Evolutionary conservation across 345 rosid species (phyloP).

Genomic region (Eucalyptus regnans): DNA sequence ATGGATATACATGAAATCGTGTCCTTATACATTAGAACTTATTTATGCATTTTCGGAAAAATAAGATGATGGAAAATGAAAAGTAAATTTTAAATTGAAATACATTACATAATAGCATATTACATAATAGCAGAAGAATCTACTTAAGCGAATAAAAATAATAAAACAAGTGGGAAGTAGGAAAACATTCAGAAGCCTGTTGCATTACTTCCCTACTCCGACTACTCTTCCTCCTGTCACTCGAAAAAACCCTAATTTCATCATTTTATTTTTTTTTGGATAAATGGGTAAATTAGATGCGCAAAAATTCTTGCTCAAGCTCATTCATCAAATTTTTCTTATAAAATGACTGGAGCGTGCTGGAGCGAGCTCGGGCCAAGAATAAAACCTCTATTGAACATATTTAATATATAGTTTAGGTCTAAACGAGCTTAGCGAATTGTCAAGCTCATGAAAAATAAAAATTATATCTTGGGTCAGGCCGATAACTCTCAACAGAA

Average conservation of each 20-base stretch:
- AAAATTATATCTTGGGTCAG: too few species aligned
- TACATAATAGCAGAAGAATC: neutral
- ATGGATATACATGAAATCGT: neutral
- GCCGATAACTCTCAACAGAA: too few species aligned
- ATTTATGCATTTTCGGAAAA: neutral
- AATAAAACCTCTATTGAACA: neutral
- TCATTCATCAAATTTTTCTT: neutral
- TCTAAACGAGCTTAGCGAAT: too few species aligned
- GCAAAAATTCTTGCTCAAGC: neutral
- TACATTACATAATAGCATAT: neutral
- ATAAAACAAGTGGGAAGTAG: neutral
- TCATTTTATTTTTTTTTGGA: neutral
- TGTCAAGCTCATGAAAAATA: too few species aligned
- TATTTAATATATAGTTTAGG: too few species aligned
- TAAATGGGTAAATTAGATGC: neutral
- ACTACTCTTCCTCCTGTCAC: neutral
- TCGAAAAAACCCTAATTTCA: neutral
- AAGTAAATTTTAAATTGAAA: neutral
- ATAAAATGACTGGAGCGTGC: neutral
- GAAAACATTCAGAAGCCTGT: neutral
- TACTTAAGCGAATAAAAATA: neutral
- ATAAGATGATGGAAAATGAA: neutral
- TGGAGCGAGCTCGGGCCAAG: neutral
- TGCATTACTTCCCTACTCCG: neutral
- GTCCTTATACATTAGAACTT: neutral